phyloP scores from a whole-genome alignment of 1,284 basidiomycete genomes.

The Moesziomyces globuligerus region DNA sequence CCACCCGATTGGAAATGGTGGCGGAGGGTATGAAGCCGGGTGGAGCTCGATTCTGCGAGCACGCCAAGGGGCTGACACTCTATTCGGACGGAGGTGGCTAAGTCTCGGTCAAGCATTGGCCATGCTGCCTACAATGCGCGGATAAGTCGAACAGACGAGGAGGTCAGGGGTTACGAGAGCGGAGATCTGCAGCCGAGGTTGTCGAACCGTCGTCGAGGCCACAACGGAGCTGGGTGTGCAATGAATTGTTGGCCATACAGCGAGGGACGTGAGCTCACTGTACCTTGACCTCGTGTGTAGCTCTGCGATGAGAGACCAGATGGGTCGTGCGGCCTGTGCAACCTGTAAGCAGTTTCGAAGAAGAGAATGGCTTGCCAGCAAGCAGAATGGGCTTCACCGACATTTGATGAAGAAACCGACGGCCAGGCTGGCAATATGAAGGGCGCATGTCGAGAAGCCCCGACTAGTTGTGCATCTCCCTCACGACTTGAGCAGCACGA shows the following conservation, averaged over 20 bases:
- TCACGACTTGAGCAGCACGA: too few species aligned
- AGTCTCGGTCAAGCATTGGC: not conserved
- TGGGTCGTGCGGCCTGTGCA: too few species aligned
- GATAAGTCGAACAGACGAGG: not conserved
- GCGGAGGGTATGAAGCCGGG: not conserved
- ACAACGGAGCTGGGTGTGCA: too few species aligned
- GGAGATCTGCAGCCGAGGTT: not conserved
- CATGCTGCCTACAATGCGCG: not conserved
- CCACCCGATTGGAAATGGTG: not conserved
- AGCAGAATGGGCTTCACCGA: too few species aligned
- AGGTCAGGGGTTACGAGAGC: not conserved
- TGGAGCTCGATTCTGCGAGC: not conserved
- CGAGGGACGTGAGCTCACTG: too few species aligned
- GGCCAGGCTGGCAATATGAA: too few species aligned
- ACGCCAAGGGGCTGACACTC: not conserved
- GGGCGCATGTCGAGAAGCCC: too few species aligned
- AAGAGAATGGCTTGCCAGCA: too few species aligned
- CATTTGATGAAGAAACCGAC: too few species aligned
- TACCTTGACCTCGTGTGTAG: not conserved
- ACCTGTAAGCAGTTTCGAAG: too few species aligned
- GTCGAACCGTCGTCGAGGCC: not conserved
- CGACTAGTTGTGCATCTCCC: too few species aligned
- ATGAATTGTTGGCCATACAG: too few species aligned
- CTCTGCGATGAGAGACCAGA: not conserved
- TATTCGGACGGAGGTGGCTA: not conserved